Conservation (phyloP, 371 early-diverging fungal genomes). For the Smittium mucronatum region DNA sequence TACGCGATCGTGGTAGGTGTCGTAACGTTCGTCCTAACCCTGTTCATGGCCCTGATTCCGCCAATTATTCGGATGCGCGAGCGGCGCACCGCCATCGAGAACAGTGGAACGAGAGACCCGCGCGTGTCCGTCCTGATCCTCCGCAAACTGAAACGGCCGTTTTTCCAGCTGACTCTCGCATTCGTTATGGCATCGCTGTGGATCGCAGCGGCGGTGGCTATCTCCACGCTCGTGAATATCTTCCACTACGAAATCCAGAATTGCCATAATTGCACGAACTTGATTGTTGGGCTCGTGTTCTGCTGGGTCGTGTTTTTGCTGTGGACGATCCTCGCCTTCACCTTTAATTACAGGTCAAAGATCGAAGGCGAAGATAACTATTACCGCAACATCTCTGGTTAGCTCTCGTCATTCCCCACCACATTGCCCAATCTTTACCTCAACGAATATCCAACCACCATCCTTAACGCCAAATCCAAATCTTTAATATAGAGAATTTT, state of each 20-base stretch:
- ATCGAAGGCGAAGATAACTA: background rate
- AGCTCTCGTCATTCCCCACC: too few relatives aligned
- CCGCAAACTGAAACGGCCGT: background rate
- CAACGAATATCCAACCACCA: too few relatives aligned
- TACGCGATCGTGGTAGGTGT: background rate
- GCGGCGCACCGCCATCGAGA: background rate
- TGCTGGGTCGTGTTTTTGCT: background rate
- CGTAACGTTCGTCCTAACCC: background rate
- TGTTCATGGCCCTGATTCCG: background rate
- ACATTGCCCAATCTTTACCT: too few relatives aligned
- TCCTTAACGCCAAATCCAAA: too few relatives aligned
- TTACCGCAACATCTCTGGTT: background rate
- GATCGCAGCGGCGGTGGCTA: background rate
- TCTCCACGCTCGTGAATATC: background rate
- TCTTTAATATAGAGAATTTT: too few relatives aligned
- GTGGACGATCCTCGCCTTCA: background rate
- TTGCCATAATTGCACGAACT: background rate
- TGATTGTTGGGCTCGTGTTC: background rate
- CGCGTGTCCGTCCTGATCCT: background rate
- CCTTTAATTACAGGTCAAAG: background rate
- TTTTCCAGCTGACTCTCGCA: background rate
- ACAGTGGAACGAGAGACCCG: background rate
- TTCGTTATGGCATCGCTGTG: background rate
- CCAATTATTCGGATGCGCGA: background rate
- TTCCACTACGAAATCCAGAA: background rate